Base-by-base conservation (phyloP, 73 alveolate species). In the Blepharisma japonicum region DNA sequence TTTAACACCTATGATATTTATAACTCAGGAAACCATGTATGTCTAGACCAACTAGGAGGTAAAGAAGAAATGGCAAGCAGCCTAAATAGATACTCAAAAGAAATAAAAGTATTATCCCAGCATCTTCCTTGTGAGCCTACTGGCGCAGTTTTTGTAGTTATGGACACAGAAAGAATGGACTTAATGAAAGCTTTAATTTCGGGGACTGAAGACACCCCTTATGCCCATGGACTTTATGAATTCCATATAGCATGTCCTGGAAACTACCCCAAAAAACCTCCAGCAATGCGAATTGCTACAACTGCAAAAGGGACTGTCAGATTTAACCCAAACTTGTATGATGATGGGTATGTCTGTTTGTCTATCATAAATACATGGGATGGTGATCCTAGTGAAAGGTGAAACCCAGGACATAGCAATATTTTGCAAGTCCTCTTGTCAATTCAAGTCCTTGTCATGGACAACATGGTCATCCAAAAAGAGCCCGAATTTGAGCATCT, bases 141-240 rank as follows among this genome's bases (percentile, higher is more conserved):
- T 25, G 95, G 94, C 83, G 94, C 98, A 46, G 92, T 96, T 25
- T 96, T 94, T 81, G 98, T 94, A 0, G 81, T 98, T 84, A 96
- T 94, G 7, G 98, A 92, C 72, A 85, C 86, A 55, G 95, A 92
- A 76, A 81, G 97, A 55, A 97, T 96, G 83, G 98, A 94, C 83
- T 80, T 86, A 54, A 96, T 96, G 98, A 96, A 96, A 83, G 98
- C 97, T 5, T 77, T 96, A 48, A 87, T 96, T 27, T 90, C 93
- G 87, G 99, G 99, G 21, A 90, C 98, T 48, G 91, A 88, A 51
- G 98, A 96, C 38, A 96, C 99, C 5, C 99, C 99, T 7, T 96
- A 96, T 83, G 96, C 98, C 18, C 96, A 96, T 90, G 99, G 99
- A 48, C 97, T 97, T 54, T 96, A 85, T 83, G 93, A 91, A 77